Base-by-base conservation (phyloP, 345 rosid species). In the Eucalyptus tenuipes region DNA sequence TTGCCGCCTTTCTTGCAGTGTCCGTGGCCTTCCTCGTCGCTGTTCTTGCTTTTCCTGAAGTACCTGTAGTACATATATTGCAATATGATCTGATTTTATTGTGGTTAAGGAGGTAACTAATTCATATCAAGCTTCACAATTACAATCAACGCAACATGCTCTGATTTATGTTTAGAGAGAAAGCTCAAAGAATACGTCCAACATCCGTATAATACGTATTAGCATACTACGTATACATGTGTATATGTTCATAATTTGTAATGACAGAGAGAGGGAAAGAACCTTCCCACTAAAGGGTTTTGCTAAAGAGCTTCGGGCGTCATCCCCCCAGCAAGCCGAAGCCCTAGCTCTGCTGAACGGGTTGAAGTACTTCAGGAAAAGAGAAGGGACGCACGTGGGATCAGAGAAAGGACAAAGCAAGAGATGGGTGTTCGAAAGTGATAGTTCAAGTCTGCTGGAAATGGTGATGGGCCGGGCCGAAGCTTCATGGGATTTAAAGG, bases 31-130 rank as follows among this genome's bases (percentile, higher is more conserved):
- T 94, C 94, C 33, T 82, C 91, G 16, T 64, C 88, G 14, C 82
- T 85, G 17, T 49, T 24, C 22, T 17, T 71, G 53, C 53, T 86
- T 53, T 66, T 66, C 88, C 92, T 90, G 87, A 92, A 88, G 91
- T 91, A 92, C 88, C 89, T 94, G 94, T 97, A 96, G 85, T 96
- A 97, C n/a, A 94, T 87, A 90, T 95, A 97, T 94, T 97, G 99
- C 96, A 96, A 48, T 92, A 96, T 95, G 89, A 97, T 96, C 98
- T 97, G 71, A 91, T 88, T 49, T 7, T 5, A 44, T 22, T 31
- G 4, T 48, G 40, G 95, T 94, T 86, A 93, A 94, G 94, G 94
- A 33, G 45, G 81, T 11, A 37, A 71, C 4, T 37, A 20, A 71
- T 20, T 37, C 8, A 27, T 71, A 37, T 37, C 12, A 10, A 37